A percentile compares a stretch with the other conserved stretches of the same genome.
These are phyloP conservation scores for Arthrobotrys sphaeroides DNA, from an alignment of 2,329 filamentous ascomycete genomes.

Conservation along the genomic window DNA sequence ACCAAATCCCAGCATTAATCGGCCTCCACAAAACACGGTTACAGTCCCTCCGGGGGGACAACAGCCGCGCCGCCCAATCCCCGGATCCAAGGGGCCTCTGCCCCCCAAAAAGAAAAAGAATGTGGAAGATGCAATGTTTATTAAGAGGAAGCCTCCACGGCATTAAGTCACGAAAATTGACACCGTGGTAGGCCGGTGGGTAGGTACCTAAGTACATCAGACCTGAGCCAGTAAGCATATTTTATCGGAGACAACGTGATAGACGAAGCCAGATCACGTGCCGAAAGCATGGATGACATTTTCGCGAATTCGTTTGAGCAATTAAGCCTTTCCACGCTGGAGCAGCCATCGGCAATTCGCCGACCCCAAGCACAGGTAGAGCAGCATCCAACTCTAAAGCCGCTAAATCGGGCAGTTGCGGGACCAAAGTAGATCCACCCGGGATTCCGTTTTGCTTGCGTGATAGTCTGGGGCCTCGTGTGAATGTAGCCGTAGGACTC, in stretches of 20 bases:
- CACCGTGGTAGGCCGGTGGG: not conserved
- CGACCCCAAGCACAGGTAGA: not conserved
- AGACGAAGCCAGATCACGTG: conserved; percentile 1
- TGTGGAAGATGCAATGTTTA: conserved; percentile 51
- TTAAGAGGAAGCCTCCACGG: conserved; percentile 37
- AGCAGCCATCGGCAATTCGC: not conserved
- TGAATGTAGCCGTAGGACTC: not conserved
- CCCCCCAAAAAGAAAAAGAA: conserved; percentile 50
- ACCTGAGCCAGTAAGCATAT: not conserved
- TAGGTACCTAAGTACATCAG: no score
- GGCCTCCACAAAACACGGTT: not conserved
- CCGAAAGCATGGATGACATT: not conserved
- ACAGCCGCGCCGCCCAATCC: conserved; percentile 22
- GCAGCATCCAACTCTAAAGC: not conserved
- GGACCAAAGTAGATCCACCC: conserved; percentile 1
- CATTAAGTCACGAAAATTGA: conserved; percentile 21
- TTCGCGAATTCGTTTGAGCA: conserved; percentile 3
- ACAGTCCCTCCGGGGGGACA: not conserved
- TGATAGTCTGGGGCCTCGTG: no score
- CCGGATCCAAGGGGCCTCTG: conserved; percentile 34
- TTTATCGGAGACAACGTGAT: not conserved
- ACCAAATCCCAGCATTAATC: not conserved
- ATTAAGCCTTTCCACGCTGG: no score
- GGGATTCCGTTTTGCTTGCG: not conserved
- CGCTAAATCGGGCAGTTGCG: conserved; percentile 23